Evolutionary conservation across 2,329 filamentous ascomycete genomes (phyloP), one percentile per base, ranked within the genome.

Genomic region (Sporothrix brunneoviolacea): DNA sequence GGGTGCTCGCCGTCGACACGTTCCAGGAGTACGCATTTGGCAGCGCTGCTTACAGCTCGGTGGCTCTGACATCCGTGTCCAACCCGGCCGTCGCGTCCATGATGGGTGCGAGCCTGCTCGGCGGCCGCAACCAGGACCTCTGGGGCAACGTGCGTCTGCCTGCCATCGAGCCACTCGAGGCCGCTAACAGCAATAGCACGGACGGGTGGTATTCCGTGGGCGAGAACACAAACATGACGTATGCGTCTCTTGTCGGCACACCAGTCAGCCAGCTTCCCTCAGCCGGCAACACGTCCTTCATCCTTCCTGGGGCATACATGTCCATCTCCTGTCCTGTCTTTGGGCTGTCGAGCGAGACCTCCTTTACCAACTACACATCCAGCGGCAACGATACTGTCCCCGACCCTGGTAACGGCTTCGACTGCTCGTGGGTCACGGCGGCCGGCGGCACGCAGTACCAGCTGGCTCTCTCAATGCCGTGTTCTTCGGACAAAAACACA

Each of bases 111-210:
- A 13, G 19, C n/a, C 15, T 52, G 19, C 37, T 49, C 4, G 27
- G 40, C 41, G 45, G 3, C 24, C 50, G 46, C 19, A 55, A 44
- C 42, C 50, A 52, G 48, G 50, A 55, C 21, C 19, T 50, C 8
- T 55, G 53, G 53, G 53, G 53, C 28, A 55, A 52, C 38, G n/a
- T 50, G 4, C 50, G 50, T 8, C 24, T 55, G 7, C 53, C 53
- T 2, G 22, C 37, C 35, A 32, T 54, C 21, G 53, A 52, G 41
- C 3, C 7, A 12, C 45, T 54, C 13, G 53, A 54, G 22, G 27
- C 16, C 3, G 21, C 9, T 16, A 21, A 27, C 18, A 35, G 9
- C 35, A 16, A 1, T 19, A 39, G 21, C 33, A 16, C 18, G 3
- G 36, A 33, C 32, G 19, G 39, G 8, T 52, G 46, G 37, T 24